Evolutionary conservation across 1,139 yeast species (phyloP).

Genomic region (Debaryomycetaceae sp.): DNA sequence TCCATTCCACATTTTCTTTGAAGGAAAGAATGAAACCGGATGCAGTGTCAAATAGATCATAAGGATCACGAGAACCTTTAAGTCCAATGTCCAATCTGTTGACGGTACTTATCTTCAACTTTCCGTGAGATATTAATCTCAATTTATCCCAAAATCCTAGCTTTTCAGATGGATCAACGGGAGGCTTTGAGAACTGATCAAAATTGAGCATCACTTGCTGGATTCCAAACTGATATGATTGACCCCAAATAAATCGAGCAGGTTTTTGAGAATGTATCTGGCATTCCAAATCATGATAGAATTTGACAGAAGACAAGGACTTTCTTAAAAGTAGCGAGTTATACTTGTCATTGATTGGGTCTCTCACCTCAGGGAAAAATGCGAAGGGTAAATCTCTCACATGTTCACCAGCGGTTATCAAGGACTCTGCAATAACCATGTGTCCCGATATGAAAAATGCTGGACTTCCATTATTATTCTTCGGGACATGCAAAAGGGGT

Average conservation of each 20-base stretch:
- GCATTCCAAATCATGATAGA: conserved; percentile 60
- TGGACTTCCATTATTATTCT: conserved; percentile 11
- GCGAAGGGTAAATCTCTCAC: conserved; percentile 44
- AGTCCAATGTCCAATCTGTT: conserved; percentile 54
- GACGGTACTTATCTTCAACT: conserved; percentile 25
- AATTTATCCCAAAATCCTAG: conserved; percentile 62
- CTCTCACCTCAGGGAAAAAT: neutral
- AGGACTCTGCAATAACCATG: conserved; percentile 45
- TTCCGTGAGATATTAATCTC: conserved; percentile 48
- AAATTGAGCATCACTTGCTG: conserved; percentile 77
- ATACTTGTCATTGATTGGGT: conserved; percentile 30
- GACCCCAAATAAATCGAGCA: conserved; percentile 81
- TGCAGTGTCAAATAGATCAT: conserved; percentile 34
- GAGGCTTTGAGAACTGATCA: conserved; percentile 81
- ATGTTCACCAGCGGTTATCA: conserved; percentile 38
- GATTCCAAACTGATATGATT: conserved; percentile 78
- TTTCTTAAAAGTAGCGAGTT: conserved; percentile 68
- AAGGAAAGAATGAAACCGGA: conserved; percentile 42
- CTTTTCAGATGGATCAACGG: conserved; percentile 60
- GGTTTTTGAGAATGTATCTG: conserved; percentile 55
- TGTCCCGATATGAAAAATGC: conserved; percentile 43
- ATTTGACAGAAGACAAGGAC: conserved; percentile 73
- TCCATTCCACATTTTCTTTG: conserved; percentile 37
- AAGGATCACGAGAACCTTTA: conserved; percentile 47
- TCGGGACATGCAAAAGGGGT: conserved; percentile 47